phyloP scores from a whole-genome alignment of 2,329 filamentous ascomycete genomes.

The Apiospora phragmitis region DNA sequence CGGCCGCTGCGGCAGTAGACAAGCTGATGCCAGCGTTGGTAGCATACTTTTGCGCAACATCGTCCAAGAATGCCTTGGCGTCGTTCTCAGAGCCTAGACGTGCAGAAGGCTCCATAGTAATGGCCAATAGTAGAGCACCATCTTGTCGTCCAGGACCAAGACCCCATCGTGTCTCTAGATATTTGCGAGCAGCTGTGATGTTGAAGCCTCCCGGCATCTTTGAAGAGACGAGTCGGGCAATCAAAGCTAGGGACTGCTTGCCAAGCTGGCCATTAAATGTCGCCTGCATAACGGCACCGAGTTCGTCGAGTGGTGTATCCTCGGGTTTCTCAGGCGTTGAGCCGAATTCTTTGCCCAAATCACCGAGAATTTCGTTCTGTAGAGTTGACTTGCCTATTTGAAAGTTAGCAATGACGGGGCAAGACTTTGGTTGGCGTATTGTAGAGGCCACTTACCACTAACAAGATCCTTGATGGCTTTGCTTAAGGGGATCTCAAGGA shows the following conservation, averaged over 20 bases:
- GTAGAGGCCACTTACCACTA: slow-evolving; percentile 67
- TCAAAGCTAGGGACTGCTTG: slow-evolving; percentile 91
- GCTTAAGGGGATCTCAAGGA: slow-evolving; percentile 84
- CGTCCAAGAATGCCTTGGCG: slow-evolving; percentile 89
- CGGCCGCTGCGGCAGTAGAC: slow-evolving; percentile 72
- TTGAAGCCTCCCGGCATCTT: slow-evolving; percentile 99
- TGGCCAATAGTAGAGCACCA: slow-evolving; percentile 80
- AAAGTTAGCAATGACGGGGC: neutral
- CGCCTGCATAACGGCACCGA: slow-evolving; percentile 92
- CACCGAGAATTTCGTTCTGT: slow-evolving; percentile 97
- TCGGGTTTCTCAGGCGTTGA: slow-evolving; percentile 98
- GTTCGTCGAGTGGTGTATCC: slow-evolving; percentile 93
- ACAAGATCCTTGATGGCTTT: slow-evolving; percentile 99
- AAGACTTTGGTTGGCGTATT: neutral
- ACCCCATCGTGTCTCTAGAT: slow-evolving; percentile 92
- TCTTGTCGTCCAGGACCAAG: slow-evolving; percentile 85
- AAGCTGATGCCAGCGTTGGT: slow-evolving; percentile 79
- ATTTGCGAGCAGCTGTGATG: slow-evolving; percentile 93
- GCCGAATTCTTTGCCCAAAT: slow-evolving; percentile 96
- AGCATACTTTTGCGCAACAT: slow-evolving; percentile 87
- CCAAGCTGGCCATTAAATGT: slow-evolving; percentile 99
- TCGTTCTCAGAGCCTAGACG: slow-evolving; percentile 88
- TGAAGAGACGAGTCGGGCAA: slow-evolving; percentile 93
- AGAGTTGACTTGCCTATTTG: slow-evolving; percentile 91
- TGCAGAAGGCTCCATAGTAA: slow-evolving; percentile 89